A percentile compares a stretch with the other conserved stretches of the same genome.
Evolutionary conservation across 306 rosid species (phyloP).

Genomic region (Parietaria judaica): DNA sequence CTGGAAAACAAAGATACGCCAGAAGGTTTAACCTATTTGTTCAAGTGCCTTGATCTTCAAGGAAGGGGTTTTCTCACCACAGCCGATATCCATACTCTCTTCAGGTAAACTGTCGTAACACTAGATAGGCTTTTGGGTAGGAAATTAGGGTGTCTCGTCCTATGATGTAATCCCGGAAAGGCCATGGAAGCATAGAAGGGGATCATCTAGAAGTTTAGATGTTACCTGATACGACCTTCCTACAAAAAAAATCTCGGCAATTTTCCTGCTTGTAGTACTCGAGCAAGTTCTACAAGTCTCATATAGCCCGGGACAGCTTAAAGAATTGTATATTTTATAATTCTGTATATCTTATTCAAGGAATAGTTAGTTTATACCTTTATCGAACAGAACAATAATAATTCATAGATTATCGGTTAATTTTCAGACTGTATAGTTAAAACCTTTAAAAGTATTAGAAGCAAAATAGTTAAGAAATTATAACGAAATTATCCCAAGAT

Average conservation of each 20-base stretch:
- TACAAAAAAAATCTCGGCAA: slow-evolving; percentile 38
- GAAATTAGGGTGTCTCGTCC: background rate
- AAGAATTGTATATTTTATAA: background rate
- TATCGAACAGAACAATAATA: too few species aligned
- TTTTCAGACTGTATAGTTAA: background rate
- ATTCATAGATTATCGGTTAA: too few species aligned
- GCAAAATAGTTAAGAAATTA: too few species aligned
- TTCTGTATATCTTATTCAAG: background rate
- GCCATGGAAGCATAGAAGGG: slow-evolving; percentile 41
- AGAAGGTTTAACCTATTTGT: slow-evolving; percentile 91
- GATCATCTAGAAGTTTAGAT: slow-evolving; percentile 63
- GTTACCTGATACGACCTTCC: slow-evolving; percentile 85
- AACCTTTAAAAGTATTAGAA: background rate
- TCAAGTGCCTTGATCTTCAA: slow-evolving; percentile 94
- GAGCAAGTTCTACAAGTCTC: slow-evolving; percentile 72
- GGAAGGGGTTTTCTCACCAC: slow-evolving; percentile 92
- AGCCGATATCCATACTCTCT: slow-evolving; percentile 91
- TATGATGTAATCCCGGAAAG: background rate
- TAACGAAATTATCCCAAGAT: too few species aligned
- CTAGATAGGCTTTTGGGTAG: background rate
- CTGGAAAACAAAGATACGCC: slow-evolving; percentile 96
- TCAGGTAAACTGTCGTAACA: slow-evolving; percentile 48
- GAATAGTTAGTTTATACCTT: too few species aligned
- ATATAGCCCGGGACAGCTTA: slow-evolving; percentile 39
- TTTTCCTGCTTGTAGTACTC: slow-evolving; percentile 68